These are phyloP conservation scores for Hygrophorus russula DNA, from an alignment of 768 basidiomycete species.

Conservation along the genomic window DNA sequence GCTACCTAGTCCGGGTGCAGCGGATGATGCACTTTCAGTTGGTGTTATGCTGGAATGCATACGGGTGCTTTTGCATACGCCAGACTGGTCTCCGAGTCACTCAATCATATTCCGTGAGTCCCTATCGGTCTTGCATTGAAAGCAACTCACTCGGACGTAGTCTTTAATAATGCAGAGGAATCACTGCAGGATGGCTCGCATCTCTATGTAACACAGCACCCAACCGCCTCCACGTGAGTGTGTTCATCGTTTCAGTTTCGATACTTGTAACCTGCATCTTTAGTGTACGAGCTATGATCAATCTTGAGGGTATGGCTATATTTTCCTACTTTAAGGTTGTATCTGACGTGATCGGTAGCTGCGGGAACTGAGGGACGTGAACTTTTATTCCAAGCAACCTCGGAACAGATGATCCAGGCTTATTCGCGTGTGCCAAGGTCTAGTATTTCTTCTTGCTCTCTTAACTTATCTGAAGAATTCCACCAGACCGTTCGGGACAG, in stretches of 20 bases:
- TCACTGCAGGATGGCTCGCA: slow-evolving; percentile 92
- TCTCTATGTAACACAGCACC: slow-evolving; percentile 86
- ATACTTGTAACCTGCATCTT: neutral
- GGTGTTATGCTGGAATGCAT: slow-evolving; percentile 90
- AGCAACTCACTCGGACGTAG: slow-evolving; percentile 22
- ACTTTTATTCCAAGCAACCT: slow-evolving; percentile 91
- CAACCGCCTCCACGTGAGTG: slow-evolving; percentile 52
- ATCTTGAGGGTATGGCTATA: slow-evolving; percentile 61
- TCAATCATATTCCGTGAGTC: slow-evolving; percentile 74
- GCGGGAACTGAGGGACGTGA: slow-evolving; percentile 84
- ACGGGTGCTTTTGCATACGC: slow-evolving; percentile 59
- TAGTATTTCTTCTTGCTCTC: slow-evolving; percentile 1
- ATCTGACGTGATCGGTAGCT: slow-evolving; percentile 28
- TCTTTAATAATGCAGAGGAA: slow-evolving; percentile 95
- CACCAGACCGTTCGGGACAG: slow-evolving; percentile 71
- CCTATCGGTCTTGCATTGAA: neutral
- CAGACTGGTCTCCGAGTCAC: slow-evolving; percentile 62
- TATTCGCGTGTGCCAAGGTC: slow-evolving; percentile 78
- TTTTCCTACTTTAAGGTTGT: neutral
- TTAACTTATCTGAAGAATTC: neutral
- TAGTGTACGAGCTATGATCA: slow-evolving; percentile 78
- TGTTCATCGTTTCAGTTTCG: neutral
- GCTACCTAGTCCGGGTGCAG: slow-evolving; percentile 78
- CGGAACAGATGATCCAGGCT: slow-evolving; percentile 87
- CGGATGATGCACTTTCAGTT: slow-evolving; percentile 81